Evolutionary conservation across 192 early-diverging fungal species (phyloP).

Genomic region (Podila verticillata): DNA sequence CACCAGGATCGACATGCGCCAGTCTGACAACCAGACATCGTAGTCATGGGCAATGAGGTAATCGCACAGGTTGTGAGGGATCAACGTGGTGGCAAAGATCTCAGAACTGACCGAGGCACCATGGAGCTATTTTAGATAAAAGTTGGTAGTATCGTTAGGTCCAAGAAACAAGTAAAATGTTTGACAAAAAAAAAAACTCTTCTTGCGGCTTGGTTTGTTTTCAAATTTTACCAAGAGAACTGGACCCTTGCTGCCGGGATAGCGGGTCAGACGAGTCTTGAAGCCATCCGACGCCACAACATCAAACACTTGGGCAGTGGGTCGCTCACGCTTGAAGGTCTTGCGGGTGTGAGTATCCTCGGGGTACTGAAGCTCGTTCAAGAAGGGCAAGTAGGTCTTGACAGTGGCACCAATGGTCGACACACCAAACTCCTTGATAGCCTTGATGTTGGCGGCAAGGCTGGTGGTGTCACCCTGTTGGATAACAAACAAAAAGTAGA

Average conservation of each 20-base stretch:
- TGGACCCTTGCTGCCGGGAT: constrained; percentile 53
- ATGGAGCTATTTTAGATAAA: constrained; percentile 33
- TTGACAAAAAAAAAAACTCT: not conserved
- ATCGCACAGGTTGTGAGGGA: constrained; percentile 52
- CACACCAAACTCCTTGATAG: constrained; percentile 20
- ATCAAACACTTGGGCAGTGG: constrained; percentile 16
- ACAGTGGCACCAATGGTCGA: constrained; percentile 20
- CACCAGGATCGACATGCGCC: constrained; percentile 40
- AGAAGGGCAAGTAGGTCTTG: constrained; percentile 38
- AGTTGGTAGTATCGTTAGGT: not conserved
- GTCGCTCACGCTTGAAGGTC: constrained; percentile 31
- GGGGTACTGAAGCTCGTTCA: constrained; percentile 50
- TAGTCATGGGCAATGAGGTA: constrained; percentile 52
- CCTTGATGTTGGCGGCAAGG: constrained; percentile 9
- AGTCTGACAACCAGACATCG: constrained; percentile 58
- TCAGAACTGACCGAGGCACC: constrained; percentile 50
- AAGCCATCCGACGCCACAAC: constrained; percentile 48
- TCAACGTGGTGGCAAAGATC: constrained; percentile 54
- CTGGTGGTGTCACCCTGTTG: constrained; percentile 27
- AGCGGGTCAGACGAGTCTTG: constrained; percentile 39
- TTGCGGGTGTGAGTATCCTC: constrained; percentile 39
- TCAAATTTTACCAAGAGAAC: constrained; percentile 51
- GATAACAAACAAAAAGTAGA: not conserved
- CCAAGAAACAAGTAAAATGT: not conserved
- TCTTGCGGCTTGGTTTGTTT: no score